These are phyloP conservation scores for Phytophthora parvispora DNA, from an alignment of 352 stramenopile genomes.

Conservation along the genomic window DNA sequence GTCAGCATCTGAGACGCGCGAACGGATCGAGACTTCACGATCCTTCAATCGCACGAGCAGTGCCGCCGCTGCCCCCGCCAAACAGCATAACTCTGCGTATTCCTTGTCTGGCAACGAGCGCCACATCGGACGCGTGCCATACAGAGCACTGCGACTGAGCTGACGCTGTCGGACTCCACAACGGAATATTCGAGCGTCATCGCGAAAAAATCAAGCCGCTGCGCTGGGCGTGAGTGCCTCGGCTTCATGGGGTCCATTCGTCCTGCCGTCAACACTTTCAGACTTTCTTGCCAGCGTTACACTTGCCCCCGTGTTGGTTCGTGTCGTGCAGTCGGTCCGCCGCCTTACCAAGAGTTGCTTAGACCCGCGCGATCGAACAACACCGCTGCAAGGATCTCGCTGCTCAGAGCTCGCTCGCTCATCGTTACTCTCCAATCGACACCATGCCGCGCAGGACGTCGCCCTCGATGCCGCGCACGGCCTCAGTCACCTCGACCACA, in stretches of 20 bases:
- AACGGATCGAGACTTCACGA: slow-evolving; percentile 23
- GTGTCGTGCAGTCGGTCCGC: slow-evolving; percentile 23
- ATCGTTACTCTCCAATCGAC: slow-evolving; percentile 34
- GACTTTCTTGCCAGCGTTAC: slow-evolving; percentile 1
- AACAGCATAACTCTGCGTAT: slow-evolving; percentile 26
- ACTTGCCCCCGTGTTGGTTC: slow-evolving; percentile 24
- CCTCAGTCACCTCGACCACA: slow-evolving; percentile 23
- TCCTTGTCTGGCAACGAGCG: not conserved
- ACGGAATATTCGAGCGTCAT: slow-evolving; percentile 19
- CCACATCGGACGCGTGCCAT: not conserved
- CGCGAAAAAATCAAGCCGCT: slow-evolving; percentile 38
- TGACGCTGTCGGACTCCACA: slow-evolving; percentile 1
- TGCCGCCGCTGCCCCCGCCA: slow-evolving; percentile 1
- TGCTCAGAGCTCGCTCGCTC: slow-evolving; percentile 2
- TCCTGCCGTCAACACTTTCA: slow-evolving; percentile 18
- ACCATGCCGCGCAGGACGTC: slow-evolving; percentile 42
- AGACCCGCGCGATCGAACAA: slow-evolving; percentile 29
- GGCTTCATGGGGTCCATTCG: slow-evolving; percentile 27
- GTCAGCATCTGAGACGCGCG: slow-evolving; percentile 26
- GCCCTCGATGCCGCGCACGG: slow-evolving; percentile 24
- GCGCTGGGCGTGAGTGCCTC: slow-evolving; percentile 23
- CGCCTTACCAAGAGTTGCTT: slow-evolving; percentile 19
- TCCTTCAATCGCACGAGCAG: slow-evolving; percentile 37
- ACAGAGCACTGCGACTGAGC: slow-evolving; percentile 4
- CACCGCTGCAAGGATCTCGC: slow-evolving; percentile 1